These are phyloP conservation scores for Hordeum pubiflorum DNA, from an alignment of 202 grass and related monocot species.

Conservation along the genomic window DNA sequence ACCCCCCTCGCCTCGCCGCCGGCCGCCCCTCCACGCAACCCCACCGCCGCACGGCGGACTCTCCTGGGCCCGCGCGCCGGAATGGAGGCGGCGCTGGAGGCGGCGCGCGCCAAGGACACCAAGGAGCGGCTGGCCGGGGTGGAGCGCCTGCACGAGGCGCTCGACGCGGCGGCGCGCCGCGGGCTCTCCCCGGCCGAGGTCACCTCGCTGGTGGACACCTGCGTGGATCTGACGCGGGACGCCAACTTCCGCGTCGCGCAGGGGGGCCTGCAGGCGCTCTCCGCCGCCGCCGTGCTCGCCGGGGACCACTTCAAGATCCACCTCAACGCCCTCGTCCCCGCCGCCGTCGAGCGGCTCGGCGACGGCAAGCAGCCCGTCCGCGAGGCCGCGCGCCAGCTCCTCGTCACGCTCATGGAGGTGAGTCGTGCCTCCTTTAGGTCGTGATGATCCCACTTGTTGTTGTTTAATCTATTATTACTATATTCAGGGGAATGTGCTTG, in stretches of 20 bases:
- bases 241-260: constrained; percentile 86
- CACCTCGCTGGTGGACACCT: constrained; percentile 69
- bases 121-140: constrained; percentile 84
- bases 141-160: constrained; percentile 82
- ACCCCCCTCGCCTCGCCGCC: constrained; percentile 17
- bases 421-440: not conserved
- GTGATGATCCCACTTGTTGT: not conserved
- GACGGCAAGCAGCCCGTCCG: constrained; percentile 88
- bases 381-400: constrained; percentile 64
- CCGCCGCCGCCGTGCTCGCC: constrained; percentile 71
- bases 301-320: constrained; percentile 89
- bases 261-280: constrained; percentile 80
- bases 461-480: not conserved
- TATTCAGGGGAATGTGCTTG: not conserved
- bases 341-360: constrained; percentile 65
- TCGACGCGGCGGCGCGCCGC: constrained; percentile 57
- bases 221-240: constrained; percentile 76
- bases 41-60: not conserved
- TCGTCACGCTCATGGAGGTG: constrained; percentile 93
- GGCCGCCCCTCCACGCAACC: not conserved
- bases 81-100: constrained; percentile 97
- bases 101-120: constrained; percentile 77
- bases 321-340: constrained; percentile 76
- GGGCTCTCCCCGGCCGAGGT: constrained; percentile 50
- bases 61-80: not conserved